These are phyloP conservation scores for Nicotiana obtusifolia DNA, from an alignment of 257 asterid genomes.

Conservation along the genomic window DNA sequence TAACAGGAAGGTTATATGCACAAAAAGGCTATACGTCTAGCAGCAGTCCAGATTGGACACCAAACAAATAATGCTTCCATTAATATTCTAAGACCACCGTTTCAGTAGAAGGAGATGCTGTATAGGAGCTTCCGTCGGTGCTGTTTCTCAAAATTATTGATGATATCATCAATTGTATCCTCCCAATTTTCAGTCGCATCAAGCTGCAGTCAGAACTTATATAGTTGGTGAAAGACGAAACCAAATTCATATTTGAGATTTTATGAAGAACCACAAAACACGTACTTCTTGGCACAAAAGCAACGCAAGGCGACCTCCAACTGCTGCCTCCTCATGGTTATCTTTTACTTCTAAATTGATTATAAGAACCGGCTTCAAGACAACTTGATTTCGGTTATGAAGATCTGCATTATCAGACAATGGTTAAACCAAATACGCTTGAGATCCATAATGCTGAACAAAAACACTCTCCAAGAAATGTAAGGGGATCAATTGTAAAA, in stretches of 20 bases:
- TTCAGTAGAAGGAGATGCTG: conserved; percentile 64
- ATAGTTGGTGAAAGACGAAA: neutral
- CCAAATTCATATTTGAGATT: neutral
- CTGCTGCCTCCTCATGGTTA: conserved; percentile 97
- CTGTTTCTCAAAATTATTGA: conserved; percentile 68
- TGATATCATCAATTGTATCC: conserved; percentile 61
- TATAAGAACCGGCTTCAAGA: conserved; percentile 70
- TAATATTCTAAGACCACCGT: neutral
- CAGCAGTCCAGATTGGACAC: neutral
- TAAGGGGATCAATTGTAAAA: neutral
- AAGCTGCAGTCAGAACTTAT: conserved; percentile 38
- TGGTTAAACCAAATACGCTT: neutral
- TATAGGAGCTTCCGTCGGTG: conserved; percentile 70
- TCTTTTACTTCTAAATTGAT: conserved; percentile 96
- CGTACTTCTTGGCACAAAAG: conserved; percentile 80
- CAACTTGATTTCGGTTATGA: conserved; percentile 64
- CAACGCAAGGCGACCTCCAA: conserved; percentile 84
- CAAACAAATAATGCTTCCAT: neutral
- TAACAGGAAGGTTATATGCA: neutral
- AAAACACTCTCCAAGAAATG: conserved; percentile 2
- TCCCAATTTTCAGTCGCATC: conserved; percentile 73
- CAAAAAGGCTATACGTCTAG: neutral
- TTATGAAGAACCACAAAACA: neutral
- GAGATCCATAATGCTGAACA: neutral
- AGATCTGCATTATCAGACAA: conserved; percentile 56